Evolutionary conservation across 1,284 basidiomycete species (phyloP), one percentile per base, ranked within the genome.

Genomic region (Naganishia cerealis): DNA sequence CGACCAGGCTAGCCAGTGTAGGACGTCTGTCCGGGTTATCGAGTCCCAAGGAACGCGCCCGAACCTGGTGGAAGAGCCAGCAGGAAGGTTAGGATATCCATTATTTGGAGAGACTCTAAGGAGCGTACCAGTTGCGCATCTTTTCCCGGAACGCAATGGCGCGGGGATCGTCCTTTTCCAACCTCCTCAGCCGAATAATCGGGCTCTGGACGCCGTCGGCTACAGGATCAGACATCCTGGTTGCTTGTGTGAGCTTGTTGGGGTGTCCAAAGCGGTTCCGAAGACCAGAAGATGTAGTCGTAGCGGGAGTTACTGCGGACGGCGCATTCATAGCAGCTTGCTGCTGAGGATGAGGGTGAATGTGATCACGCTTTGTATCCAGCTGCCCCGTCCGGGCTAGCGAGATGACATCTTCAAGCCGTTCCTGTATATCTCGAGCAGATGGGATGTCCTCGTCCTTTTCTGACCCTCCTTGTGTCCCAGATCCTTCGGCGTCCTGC

Each of bases 1-100:
- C 15, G 86, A 85, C 92, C 92, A 95, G 67, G 91, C 88, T 33
- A 95, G 81, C 90, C 92, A 95, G 67, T 86, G 82, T 53, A 84
- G 83, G 67, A 92, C 82, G 75, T 92, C 87, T 50, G 86, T 82
- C 21, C 82, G 82, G 55, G 83, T 85, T 66, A 95, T 85, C 12
- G 84, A 82, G 0, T 88, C 88, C 90, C 90, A 93, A 1, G 87
- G 85, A 12, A 83, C 85, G 73, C 87, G 86, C 72, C 85, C 80
- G 79, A 94, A 91, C 91, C 90, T 83, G 70, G 8, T 2, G 12
- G 5, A 29, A 24, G 48, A 21, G 18, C 6, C 5, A 43, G 58
- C 36, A 18, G 7, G 18, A 18, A 18, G 18, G 16, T 15, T 21
- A 15, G 42, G 29, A 26, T 12, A 26, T 33, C 33, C 24, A 16